Base-by-base conservation (phyloP, 768 basidiomycete species). In the Rubroboletus satanas region DNA sequence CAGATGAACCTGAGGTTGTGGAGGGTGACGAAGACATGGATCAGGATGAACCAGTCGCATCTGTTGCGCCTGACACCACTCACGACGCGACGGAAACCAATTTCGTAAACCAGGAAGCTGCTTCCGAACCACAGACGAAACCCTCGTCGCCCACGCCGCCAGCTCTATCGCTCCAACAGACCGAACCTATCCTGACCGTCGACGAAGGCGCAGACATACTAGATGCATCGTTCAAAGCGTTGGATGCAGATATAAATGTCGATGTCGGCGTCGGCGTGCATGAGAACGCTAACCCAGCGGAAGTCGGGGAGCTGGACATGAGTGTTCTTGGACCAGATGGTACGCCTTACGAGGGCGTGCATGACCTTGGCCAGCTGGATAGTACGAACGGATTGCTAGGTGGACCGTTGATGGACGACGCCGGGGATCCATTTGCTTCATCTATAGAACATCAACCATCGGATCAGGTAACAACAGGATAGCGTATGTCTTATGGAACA, bases 11-110 rank as follows among this genome's bases (percentile, higher is more conserved):
- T 26, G 90, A 92, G 67, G 81, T 82, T 8, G 83, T 82, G 0
- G 90, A 91, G 33, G 81, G 76, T n/a, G 80, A 84, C 54, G 88
- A 90, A 45, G 89, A 91, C 52, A 78, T 85, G 68, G 87, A 88
- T 52, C 79, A 83, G 57, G 89, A 89, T 51, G 88, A 87, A 56
- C 62, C 67, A 9, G 52, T 68, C 6, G 67, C 69, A 18, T 77
- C 79, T 15, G 72, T 73, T 21, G 78, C 72, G 18, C 73, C 72
- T 1, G 77, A 74, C n/a, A 52, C 66, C 26, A 71, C 73, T 14
- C 72, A 72, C 26, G 77, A 74, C 18, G 66, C 62, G 26, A 72
- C 76, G 7, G 77, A 75, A 56, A 67, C 73, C 8, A 62, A 71
- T 21, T 63, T 69, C 5, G 66, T 62, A 7, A 63, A 62, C 11